phyloP scores from a whole-genome alignment of 805 yeast genomes.

The Yarrowia divulgata region DNA sequence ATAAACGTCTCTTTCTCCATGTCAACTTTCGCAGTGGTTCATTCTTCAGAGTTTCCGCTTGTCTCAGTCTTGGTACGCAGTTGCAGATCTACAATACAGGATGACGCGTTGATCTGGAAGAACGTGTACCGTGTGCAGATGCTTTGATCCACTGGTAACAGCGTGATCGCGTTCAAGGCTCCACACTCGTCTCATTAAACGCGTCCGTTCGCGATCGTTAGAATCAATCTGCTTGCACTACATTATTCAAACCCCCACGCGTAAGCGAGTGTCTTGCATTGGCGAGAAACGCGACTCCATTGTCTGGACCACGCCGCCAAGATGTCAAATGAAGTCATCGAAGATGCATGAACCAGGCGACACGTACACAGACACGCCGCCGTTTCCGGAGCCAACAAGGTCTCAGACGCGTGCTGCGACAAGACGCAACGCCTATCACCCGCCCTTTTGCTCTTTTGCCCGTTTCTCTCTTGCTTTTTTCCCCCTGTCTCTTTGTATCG shows the following conservation, averaged over 20 bases:
- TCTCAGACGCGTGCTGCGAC: slow-evolving; percentile 24
- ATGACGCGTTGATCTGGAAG: background rate
- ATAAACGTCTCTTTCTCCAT: background rate
- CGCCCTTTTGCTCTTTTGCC: background rate
- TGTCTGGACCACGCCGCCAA: slow-evolving; percentile 11
- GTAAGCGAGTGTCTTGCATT: background rate
- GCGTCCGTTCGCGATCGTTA: too few relatives aligned
- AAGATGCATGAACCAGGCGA: slow-evolving; percentile 4
- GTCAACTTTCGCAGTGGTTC: background rate
- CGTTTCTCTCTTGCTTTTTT: background rate
- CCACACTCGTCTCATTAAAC: too few relatives aligned
- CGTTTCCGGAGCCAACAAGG: background rate
- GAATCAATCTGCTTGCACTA: too few relatives aligned
- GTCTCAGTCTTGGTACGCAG: background rate
- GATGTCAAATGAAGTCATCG: slow-evolving; percentile 33
- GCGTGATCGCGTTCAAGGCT: too few relatives aligned
- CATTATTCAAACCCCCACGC: background rate
- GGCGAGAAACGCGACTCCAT: slow-evolving; percentile 12
- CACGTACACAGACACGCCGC: background rate
- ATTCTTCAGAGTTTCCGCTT: slow-evolving; percentile 1
- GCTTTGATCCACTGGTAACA: too few relatives aligned
- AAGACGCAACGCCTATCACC: slow-evolving; percentile 1
- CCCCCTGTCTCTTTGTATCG: background rate
- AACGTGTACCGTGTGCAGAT: too few relatives aligned
- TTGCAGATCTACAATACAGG: background rate